Conservation (phyloP, 495 filamentous ascomycete species). For the Aspergillus indologenus region DNA sequence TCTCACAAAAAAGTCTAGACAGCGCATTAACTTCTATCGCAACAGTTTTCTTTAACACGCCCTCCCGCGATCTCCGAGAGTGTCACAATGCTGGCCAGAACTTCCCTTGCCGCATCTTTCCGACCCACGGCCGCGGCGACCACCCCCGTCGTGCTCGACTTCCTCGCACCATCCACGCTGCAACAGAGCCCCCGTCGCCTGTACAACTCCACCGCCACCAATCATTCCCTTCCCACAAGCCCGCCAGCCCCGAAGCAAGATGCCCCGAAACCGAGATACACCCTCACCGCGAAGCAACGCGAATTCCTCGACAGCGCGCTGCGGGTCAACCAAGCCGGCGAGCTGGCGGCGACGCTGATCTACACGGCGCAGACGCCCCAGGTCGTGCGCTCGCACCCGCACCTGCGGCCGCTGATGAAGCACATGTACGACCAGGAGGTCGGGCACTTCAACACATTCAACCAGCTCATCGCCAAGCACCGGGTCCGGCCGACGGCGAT, state of each 20-base stretch:
- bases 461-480: constrained; percentile 76
- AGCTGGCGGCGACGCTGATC: constrained; percentile 82
- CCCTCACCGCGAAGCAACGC: constrained; percentile 66
- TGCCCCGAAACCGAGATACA: constrained; percentile 48
- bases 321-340: constrained; percentile 87
- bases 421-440: constrained; percentile 99
- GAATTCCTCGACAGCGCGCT: constrained; percentile 78
- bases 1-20: not conserved
- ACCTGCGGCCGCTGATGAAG: constrained; percentile 83
- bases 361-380: constrained; percentile 79
- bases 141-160: constrained; percentile 35
- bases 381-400: constrained; percentile 71
- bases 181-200: constrained; percentile 25
- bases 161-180: constrained; percentile 39
- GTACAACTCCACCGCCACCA: constrained; percentile 30
- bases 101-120: constrained; percentile 17
- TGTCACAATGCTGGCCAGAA: constrained; percentile 17
- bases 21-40: not conserved
- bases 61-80: not conserved
- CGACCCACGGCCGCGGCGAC: constrained; percentile 18
- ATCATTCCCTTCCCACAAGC: constrained; percentile 2
- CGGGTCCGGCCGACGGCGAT: constrained; percentile 91
- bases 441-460: constrained; percentile 81
- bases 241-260: not conserved
- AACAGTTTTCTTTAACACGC: not conserved